Base-by-base conservation (phyloP, 2,329 filamentous ascomycete genomes). In the Colletotrichum somersetense region DNA sequence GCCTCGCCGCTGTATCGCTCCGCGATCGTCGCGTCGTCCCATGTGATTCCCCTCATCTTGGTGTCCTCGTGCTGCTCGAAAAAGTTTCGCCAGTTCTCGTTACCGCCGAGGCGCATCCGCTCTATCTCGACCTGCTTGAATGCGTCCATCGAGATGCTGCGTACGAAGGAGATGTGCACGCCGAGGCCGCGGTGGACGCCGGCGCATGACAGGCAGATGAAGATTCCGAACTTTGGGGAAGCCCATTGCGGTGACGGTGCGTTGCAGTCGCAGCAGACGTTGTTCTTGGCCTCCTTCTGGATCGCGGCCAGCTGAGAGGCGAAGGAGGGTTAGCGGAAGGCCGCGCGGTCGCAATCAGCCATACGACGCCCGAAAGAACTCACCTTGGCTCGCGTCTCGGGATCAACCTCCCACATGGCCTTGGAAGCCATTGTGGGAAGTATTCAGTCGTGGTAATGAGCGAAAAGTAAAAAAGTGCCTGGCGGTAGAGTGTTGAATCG, bases 171-270 rank as follows among this genome's bases (percentile, higher is more conserved):
- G 82, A 99, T 97, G 86, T 99, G 96, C 46, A 99, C 96, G 73
- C 96, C 96, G 40, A 99, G 90, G 3, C 95, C 95, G 74, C 96
- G 93, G 84, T 99, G 96, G 65, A 96, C 93, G 77, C 96, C 96
- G 44, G 95, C 96, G 86, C 96, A 99, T 75, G 92, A 94, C 64
- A 99, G 91, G 84, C 96, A 99, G 88, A 99, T 98, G 86, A 99
- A 99, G 82, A 97, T 94, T 80, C 96, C 96, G 81, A 99, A 97
- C 84, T 99, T 99, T 75, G 96, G 96, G 48, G 95, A 88, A 77
- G 96, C 96, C 96, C 96, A 99, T 92, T 99, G 96, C 74, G 96
- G 96, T 77, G 94, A 97, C 30, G 96, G 96, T 56, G 96, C 96
- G 80, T 91, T 91, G 87, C 96, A 99, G 85, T 99, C 96, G 85